Evolutionary conservation across 2,329 filamentous ascomycete species (phyloP), one percentile per base, ranked within the genome.

Genomic region (Colletotrichum scovillei): DNA sequence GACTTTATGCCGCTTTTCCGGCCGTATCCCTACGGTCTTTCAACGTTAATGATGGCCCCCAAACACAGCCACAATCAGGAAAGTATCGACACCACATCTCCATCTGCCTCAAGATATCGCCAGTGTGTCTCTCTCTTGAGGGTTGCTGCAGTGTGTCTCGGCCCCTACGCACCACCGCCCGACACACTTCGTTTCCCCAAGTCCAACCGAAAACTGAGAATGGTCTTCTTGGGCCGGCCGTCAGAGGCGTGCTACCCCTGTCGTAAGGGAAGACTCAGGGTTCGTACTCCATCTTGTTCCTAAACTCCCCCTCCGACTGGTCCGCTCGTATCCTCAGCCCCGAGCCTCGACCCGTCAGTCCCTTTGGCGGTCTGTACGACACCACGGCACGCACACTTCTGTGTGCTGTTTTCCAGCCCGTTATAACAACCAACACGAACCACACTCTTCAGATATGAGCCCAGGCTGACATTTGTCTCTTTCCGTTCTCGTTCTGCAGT

Each of bases 221-320:
- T 80, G 77, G 78, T 83, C 11, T 79, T 79, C 42, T 78, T 77
- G 32, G 78, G 78, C 38, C 76, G 75, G 16, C 78, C 78, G 7
- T 80, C 78, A 30, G 78, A 78, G 2, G 78, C 78, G 4, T 80
- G 78, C 53, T 75, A 76, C 56, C 71, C 77, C 42, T 80, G 78
- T 73, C 78, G 78, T 5, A 73, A 75, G 22, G 73, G 69, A 69
- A 75, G 78, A 69, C 72, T 77, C 24, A 78, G 76, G 76, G 78
- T 78, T 63, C 73, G 78, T 67, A 32, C 53, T 38, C 59, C 68
- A 68, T 62, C 49, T 26, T 66, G 58, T 58, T 60, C 22, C 53
- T 19, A 59, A 38, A 24, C 28, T 62, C 38, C 62, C 62, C 55
- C 35, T 28, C 67, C 59, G 53, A 71, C 56, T 68, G 69, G 69